A percentile compares a stretch with the other conserved stretches of the same genome.
These are phyloP conservation scores for Geotrichum macrosporum DNA, from an alignment of 1,139 yeast genomes.

Conservation along the genomic window DNA sequence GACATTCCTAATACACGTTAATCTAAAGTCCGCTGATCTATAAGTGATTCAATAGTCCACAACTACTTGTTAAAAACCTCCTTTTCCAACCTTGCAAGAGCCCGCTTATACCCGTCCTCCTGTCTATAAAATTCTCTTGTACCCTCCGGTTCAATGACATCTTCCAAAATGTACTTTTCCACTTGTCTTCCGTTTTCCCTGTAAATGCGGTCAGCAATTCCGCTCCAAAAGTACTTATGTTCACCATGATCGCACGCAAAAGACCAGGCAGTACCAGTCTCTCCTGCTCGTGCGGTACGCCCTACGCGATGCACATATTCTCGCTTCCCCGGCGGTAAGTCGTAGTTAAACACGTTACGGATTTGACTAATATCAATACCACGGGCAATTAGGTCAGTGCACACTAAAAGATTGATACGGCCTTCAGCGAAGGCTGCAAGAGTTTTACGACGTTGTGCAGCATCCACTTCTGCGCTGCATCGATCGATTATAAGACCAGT, in stretches of 20 bases:
- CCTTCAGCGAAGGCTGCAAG: constrained; percentile 56
- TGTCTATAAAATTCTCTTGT: constrained; percentile 21
- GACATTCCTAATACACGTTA: too few species aligned
- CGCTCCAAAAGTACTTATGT: constrained; percentile 52
- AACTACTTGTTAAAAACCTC: constrained; percentile 38
- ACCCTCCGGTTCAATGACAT: constrained; percentile 16
- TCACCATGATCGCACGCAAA: constrained; percentile 75
- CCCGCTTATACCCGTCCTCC: constrained; percentile 43
- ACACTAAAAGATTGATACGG: constrained; percentile 55
- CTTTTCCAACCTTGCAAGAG: constrained; percentile 44
- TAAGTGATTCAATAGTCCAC: too few species aligned
- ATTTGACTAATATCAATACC: constrained; percentile 81
- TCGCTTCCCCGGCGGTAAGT: constrained; percentile 79
- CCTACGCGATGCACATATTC: constrained; percentile 96
- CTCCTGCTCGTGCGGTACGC: constrained; percentile 91
- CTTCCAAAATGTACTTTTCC: constrained; percentile 13
- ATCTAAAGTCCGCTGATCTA: too few species aligned
- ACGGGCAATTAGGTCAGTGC: constrained; percentile 91
- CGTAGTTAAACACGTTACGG: constrained; percentile 79
- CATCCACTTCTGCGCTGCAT: constrained; percentile 40
- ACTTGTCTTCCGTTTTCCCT: constrained; percentile 14
- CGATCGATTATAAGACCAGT: constrained; percentile 29
- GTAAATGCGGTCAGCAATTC: constrained; percentile 19
- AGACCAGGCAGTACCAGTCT: constrained; percentile 67
- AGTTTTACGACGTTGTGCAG: constrained; percentile 34